Base-by-base conservation (phyloP, 1,284 basidiomycete genomes). In the Puccinia horiana region DNA sequence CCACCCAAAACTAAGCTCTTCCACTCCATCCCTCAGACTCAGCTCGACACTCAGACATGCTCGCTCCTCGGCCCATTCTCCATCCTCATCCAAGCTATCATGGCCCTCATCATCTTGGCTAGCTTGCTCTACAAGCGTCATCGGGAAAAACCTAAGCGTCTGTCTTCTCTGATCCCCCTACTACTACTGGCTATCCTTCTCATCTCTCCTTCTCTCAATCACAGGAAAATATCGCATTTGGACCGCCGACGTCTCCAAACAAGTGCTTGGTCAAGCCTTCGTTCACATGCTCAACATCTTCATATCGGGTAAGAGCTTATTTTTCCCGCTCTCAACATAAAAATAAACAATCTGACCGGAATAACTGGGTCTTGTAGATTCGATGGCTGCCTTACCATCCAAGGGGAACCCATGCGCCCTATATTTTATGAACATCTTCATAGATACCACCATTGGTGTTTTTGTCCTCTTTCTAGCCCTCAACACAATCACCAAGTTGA, bases 401-500 rank as follows among this genome's bases (percentile, higher is more conserved):
- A 73, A 54, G 29, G 69, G 81, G 58, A 76, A 74, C 73, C 85
- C 87, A 2, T 86, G 86, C 83, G 85, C 85, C 18, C 84, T 87
- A 83, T 98, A 98, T 88, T 97, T 98, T 87, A 91, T 98, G 82
- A 96, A 98, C 86, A 93, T 99, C 80, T 89, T 96, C 47, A 89
- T 98, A 83, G 96, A 99, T 88, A 98, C 96, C 26, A 98, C 96
- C 0, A 88, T 96, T 79, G 96, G 95, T 83, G 93, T 98, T 78
- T 92, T 90, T 40, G 89, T 96, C 83, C 91, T 99, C 82, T 98
- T 94, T 87, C 85, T 92, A 81, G 89, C 92, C 56, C 89, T 98
- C n/a, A 92, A 91, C 83, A 87, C 89, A 37, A 88, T 92, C 76
- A 94, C 92, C 0, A 90, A 90, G 85, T 78, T 94, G 69, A 89